These are phyloP conservation scores for Yamadazyma sp. DNA, from an alignment of 1,139 yeast genomes.

Conservation along the genomic window DNA sequence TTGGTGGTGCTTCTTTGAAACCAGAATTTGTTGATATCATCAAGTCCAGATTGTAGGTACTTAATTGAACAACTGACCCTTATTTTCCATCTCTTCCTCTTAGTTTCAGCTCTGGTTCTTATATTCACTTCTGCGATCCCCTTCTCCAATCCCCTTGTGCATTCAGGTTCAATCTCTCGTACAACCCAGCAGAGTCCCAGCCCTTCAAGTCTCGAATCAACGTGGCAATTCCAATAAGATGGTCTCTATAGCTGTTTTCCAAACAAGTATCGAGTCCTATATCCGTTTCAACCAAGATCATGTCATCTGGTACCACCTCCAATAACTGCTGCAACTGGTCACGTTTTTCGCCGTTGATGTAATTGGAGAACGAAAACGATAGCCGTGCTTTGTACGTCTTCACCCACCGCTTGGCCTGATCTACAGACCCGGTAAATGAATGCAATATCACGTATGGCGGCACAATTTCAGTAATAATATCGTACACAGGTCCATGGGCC, in stretches of 20 bases:
- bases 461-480: constrained; percentile 30
- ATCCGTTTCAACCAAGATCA: constrained; percentile 41
- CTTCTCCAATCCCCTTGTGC: background rate
- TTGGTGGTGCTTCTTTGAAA: constrained; percentile 99
- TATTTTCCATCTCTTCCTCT: no score
- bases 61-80: no score
- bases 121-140: no score
- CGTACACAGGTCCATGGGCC: constrained; percentile 62
- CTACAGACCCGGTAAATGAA: constrained; percentile 82
- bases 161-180: background rate
- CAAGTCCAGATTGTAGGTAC: constrained; percentile 76
- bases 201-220: constrained; percentile 15
- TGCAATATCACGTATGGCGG: constrained; percentile 59
- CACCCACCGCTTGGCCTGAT: constrained; percentile 60
- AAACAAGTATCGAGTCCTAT: constrained; percentile 29
- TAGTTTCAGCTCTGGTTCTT: no score
- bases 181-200: constrained; percentile 12
- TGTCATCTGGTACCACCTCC: constrained; percentile 18
- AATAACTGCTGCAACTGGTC: constrained; percentile 27
- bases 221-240: constrained; percentile 19
- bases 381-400: constrained; percentile 25
- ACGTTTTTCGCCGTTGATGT: constrained; percentile 49
- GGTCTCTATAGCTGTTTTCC: constrained; percentile 18
- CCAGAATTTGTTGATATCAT: constrained; percentile 96
- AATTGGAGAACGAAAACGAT: constrained; percentile 61